Conservation (phyloP, 352 stramenopile species). For the Elongisporangium undulatum region DNA sequence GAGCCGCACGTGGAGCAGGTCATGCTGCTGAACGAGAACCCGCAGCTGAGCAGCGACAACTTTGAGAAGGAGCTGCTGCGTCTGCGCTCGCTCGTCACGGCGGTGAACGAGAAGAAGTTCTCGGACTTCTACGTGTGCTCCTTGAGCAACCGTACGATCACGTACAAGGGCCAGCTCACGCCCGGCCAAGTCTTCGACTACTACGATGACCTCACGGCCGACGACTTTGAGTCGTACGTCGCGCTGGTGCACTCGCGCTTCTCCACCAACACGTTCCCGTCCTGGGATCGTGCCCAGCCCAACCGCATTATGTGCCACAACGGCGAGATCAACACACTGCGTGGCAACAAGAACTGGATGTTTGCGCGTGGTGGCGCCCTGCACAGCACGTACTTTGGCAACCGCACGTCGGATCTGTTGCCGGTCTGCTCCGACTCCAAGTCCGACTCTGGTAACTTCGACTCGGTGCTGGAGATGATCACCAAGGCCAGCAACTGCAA, state of each 20-base stretch:
- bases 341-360: conserved; percentile 98
- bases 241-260: conserved; percentile 96
- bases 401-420: conserved; percentile 90
- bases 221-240: conserved; percentile 91
- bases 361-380: conserved; percentile 89
- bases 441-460: conserved; percentile 96
- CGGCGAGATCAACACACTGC: conserved; percentile 97
- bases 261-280: conserved; percentile 98
- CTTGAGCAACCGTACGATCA: conserved; percentile 92
- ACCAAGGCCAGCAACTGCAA: conserved; percentile 89
- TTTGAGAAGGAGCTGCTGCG: conserved; percentile 92
- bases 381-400: conserved; percentile 88
- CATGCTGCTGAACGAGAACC: conserved; percentile 86
- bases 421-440: conserved; percentile 93
- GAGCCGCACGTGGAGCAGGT: conserved; percentile 95
- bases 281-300: conserved; percentile 94
- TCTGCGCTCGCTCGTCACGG: conserved; percentile 45
- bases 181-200: conserved; percentile 88
- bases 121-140: conserved; percentile 95
- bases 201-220: conserved; percentile 50
- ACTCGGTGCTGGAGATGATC: conserved; percentile 93
- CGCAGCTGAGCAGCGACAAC: conserved; percentile 47
- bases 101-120: conserved; percentile 66
- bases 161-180: conserved; percentile 97
- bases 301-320: conserved; percentile 99